Evolutionary conservation across 1,284 basidiomycete genomes (phyloP).

Genomic region (Ganoderma meredithae): DNA sequence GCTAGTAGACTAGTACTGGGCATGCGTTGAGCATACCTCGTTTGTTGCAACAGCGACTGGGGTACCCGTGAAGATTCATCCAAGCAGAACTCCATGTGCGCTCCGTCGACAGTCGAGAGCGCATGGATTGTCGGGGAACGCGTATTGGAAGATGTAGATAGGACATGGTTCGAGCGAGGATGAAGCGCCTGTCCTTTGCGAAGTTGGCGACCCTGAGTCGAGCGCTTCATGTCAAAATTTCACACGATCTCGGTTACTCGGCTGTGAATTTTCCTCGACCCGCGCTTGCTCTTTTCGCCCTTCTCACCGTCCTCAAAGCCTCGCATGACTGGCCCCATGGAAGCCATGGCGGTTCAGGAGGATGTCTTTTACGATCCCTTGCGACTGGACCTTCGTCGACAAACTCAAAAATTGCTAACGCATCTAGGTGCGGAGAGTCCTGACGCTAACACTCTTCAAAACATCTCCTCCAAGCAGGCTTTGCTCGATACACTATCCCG

Average conservation of each 20-base stretch:
- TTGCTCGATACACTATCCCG: slow-evolving; percentile 43
- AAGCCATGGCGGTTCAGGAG: slow-evolving; percentile 12
- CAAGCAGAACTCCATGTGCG: no score
- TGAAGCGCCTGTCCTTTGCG: no score
- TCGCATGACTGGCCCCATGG: not conserved
- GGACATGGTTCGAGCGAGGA: not conserved
- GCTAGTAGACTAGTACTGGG: not conserved
- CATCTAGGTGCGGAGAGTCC: slow-evolving; percentile 48
- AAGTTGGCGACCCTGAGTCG: not conserved
- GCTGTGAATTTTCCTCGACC: not conserved
- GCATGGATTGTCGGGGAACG: not conserved
- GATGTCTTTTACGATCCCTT: slow-evolving; percentile 49
- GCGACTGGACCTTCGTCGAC: slow-evolving; percentile 59
- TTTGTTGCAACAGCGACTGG: not conserved
- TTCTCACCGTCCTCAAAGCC: not conserved
- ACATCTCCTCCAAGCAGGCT: slow-evolving; percentile 45
- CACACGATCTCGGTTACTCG: not conserved
- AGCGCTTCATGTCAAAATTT: not conserved
- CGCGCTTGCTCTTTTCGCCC: not conserved
- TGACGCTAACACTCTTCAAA: slow-evolving; percentile 45
- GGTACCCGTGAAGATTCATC: no score
- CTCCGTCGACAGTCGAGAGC: not conserved
- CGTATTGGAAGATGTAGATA: not conserved
- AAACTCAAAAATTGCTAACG: slow-evolving; percentile 53
- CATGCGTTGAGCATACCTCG: not conserved